Percentiles rank a stretch among this genome's conserved stretches.
Conservation (phyloP, 257 asterid species). For the Coffea eugenioides region DNA sequence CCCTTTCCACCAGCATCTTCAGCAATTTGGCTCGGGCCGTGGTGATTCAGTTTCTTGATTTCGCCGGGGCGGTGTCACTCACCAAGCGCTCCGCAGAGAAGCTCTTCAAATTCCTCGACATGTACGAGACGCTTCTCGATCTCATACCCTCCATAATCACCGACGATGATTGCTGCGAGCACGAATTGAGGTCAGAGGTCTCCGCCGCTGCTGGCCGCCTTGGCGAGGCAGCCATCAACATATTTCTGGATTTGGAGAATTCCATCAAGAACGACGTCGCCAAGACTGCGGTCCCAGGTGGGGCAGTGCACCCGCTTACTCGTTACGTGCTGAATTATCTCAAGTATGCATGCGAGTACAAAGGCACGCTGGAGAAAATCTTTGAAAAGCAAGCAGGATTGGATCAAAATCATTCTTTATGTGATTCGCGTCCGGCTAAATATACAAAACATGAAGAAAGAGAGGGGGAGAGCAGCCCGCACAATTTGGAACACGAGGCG, state of each 20-base stretch:
- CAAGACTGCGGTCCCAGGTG: constrained; percentile 70
- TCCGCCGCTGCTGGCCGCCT: constrained; percentile 44
- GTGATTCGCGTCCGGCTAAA: background rate
- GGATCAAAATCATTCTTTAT: constrained; percentile 10
- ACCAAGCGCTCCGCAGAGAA: constrained; percentile 73
- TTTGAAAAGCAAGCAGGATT: constrained; percentile 32
- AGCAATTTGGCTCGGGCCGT: constrained; percentile 55
- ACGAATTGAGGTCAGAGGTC: constrained; percentile 47
- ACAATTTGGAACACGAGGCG: constrained; percentile 27
- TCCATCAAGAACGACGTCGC: constrained; percentile 62
- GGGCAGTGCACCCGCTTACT: constrained; percentile 88
- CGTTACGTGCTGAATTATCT: constrained; percentile 86
- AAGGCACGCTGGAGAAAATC: constrained; percentile 47
- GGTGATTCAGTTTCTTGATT: constrained; percentile 73
- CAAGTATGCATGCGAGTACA: constrained; percentile 69
- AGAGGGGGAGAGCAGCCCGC: constrained; percentile 41
- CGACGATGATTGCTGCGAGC: constrained; percentile 29
- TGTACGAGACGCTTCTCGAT: constrained; percentile 56
- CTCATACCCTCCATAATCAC: constrained; percentile 37
- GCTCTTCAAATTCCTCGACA: constrained; percentile 72
- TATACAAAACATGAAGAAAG: constrained; percentile 15
- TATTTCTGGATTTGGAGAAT: constrained; percentile 63
- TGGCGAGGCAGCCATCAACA: constrained; percentile 60
- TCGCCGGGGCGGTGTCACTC: constrained; percentile 71
- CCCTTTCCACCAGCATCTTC: constrained; percentile 30